Percentiles rank a stretch among this genome's conserved stretches.
These are phyloP conservation scores for Zygosaccharomyces kombuchaensis DNA, from an alignment of 805 yeast species.

Conservation along the genomic window DNA sequence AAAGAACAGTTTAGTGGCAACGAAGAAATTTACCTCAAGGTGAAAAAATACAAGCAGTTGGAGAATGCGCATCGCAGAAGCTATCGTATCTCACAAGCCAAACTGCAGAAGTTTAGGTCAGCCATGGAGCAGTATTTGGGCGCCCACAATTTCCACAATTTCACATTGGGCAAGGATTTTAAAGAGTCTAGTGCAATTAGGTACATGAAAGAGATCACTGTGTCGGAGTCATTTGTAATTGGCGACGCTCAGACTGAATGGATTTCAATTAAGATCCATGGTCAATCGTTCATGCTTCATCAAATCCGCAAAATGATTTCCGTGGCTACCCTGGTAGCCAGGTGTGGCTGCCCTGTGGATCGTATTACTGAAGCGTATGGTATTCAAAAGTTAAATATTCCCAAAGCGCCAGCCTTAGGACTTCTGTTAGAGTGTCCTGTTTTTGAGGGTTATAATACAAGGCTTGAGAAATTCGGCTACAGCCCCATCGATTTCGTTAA, in stretches of 20 bases:
- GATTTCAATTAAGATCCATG: constrained; percentile 94
- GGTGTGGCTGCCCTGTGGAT: constrained; percentile 78
- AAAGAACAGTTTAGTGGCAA: constrained; percentile 39
- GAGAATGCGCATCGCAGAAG: constrained; percentile 66
- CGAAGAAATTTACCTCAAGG: constrained; percentile 36
- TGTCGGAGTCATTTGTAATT: constrained; percentile 84
- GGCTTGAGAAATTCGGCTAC: constrained; percentile 70
- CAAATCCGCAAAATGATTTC: constrained; percentile 98
- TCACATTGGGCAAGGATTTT: constrained; percentile 74
- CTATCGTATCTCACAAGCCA: constrained; percentile 60
- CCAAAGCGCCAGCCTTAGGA: constrained; percentile 97
- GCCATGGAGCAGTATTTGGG: constrained; percentile 76
- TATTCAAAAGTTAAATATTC: constrained; percentile 73
- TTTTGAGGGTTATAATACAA: constrained; percentile 75
- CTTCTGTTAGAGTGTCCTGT: constrained; percentile 87
- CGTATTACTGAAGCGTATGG: constrained; percentile 77
- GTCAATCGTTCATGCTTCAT: constrained; percentile 97
- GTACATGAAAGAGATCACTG: constrained; percentile 72
- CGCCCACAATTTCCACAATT: constrained; percentile 88
- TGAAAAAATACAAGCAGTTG: constrained; percentile 51
- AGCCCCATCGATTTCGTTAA: constrained; percentile 64
- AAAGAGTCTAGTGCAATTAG: constrained; percentile 83
- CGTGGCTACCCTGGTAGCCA: constrained; percentile 79
- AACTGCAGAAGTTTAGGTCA: constrained; percentile 58
- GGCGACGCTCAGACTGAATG: constrained; percentile 91